These are phyloP conservation scores for Albizia julibrissin DNA, from an alignment of 306 rosid genomes.

Conservation along the genomic window DNA sequence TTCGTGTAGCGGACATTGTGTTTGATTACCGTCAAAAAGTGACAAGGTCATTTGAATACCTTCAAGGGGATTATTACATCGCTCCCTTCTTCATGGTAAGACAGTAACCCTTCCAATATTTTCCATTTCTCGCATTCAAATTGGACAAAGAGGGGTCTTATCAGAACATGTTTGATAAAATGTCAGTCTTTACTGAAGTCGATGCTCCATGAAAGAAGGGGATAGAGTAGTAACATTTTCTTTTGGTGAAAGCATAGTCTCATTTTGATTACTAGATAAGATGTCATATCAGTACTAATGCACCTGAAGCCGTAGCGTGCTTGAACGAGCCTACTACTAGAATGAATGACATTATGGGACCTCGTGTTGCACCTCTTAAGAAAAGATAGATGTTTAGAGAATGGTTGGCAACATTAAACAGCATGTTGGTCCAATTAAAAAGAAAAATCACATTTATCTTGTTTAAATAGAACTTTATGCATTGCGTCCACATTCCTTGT, in stretches of 20 bases:
- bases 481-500: background rate
- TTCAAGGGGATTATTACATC: slow-evolving; percentile 90
- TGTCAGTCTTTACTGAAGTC: background rate
- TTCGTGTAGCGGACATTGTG: slow-evolving; percentile 75
- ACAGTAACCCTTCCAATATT: background rate
- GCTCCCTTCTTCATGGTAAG: slow-evolving; percentile 93
- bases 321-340: no score
- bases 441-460: background rate
- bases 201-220: background rate
- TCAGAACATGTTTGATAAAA: background rate
- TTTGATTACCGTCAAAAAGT: slow-evolving; percentile 96
- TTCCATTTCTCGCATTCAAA: background rate
- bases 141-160: background rate
- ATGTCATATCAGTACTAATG: no score
- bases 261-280: background rate
- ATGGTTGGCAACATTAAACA: background rate
- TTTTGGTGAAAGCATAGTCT: no score
- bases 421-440: background rate
- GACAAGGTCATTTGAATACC: slow-evolving; percentile 78
- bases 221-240: background rate
- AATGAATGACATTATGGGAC: no score
- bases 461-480: no score
- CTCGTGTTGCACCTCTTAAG: no score
- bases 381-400: background rate
- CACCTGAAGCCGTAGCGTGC: no score